These are phyloP conservation scores for Chlorencoelia australis DNA, from an alignment of 2,329 filamentous ascomycete genomes.

Conservation along the genomic window DNA sequence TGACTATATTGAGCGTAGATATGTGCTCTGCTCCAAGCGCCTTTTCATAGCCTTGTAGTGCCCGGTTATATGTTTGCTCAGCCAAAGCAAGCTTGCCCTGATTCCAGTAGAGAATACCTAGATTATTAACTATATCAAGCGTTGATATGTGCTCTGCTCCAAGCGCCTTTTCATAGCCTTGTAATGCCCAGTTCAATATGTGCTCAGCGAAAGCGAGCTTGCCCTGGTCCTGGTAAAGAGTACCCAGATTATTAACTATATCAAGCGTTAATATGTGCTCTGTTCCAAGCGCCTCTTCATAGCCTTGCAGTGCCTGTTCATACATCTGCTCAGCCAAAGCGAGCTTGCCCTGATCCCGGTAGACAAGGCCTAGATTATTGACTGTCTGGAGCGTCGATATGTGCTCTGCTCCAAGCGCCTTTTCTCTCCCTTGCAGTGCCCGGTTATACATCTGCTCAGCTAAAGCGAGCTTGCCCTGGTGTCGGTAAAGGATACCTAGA, in stretches of 20 bases:
- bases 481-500: not conserved
- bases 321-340: constrained; percentile 1
- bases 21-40: constrained; percentile 2
- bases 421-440: not conserved
- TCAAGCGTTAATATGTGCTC: constrained; percentile 5
- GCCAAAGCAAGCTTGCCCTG: not conserved
- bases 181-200: constrained; percentile 6
- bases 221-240: constrained; percentile 16
- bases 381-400: constrained; percentile 1
- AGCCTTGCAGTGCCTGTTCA: not conserved
- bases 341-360: not conserved
- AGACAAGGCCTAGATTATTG: not conserved
- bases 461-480: not conserved
- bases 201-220: constrained; percentile 18
- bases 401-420: constrained; percentile 1
- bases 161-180: not conserved
- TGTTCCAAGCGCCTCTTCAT: not conserved
- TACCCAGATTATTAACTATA: constrained; percentile 13
- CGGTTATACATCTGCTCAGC: constrained; percentile 1
- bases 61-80: constrained; percentile 1
- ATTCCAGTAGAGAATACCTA: not conserved
- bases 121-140: not conserved
- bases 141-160: constrained; percentile 2
- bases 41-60: not conserved
- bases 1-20: constrained; percentile 12